Conservation (phyloP, 2,329 filamentous ascomycete genomes). For the Colletotrichum sp. region DNA sequence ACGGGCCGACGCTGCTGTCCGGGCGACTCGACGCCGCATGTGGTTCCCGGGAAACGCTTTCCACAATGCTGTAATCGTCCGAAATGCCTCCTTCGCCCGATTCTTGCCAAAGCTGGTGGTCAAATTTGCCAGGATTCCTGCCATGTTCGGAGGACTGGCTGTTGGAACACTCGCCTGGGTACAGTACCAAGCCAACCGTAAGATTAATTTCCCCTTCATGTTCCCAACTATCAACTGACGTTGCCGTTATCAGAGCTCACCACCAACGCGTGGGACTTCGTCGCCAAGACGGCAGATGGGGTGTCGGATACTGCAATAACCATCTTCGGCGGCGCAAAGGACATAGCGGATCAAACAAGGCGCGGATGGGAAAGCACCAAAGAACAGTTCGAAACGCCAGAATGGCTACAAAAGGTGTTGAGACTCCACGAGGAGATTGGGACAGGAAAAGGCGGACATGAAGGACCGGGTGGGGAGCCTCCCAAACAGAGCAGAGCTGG, state of each 20-base stretch:
- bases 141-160: conserved; percentile 88
- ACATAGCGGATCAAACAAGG: conserved; percentile 79
- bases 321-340: conserved; percentile 74
- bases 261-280: conserved; percentile 77
- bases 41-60: conserved; percentile 86
- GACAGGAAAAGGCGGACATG: conserved; percentile 50
- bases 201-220: conserved; percentile 31
- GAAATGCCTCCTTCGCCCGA: conserved; percentile 69
- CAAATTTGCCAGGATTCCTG: conserved; percentile 87
- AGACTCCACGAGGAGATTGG: conserved; percentile 65
- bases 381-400: conserved; percentile 70
- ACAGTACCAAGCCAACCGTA: conserved; percentile 93
- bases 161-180: conserved; percentile 89
- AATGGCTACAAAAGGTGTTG: conserved; percentile 82
- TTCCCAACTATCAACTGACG: neutral
- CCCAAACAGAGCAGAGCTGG: conserved; percentile 65
- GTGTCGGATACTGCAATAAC: conserved; percentile 72
- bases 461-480: conserved; percentile 55
- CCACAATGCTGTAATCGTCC: conserved; percentile 74
- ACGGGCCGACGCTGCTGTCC: conserved; percentile 66
- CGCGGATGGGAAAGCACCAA: conserved; percentile 85
- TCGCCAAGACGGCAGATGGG: conserved; percentile 75
- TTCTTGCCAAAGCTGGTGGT: conserved; percentile 86
- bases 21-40: conserved; percentile 65
- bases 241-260: conserved; percentile 64